These are phyloP conservation scores for Corymbia maculata DNA, from an alignment of 345 rosid genomes.

Conservation along the genomic window DNA sequence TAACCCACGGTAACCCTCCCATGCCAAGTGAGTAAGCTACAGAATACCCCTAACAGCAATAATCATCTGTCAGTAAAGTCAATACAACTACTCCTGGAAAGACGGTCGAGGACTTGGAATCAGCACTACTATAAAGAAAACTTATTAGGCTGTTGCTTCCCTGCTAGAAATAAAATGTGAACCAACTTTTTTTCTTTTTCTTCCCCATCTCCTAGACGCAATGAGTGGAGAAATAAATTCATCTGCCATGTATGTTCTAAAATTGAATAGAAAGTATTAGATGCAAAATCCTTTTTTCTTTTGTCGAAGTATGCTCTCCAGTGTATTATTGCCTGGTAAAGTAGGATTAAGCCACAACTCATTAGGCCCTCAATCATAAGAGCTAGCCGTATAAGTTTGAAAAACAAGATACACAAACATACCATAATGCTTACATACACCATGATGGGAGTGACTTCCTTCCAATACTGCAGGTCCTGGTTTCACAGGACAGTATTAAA, in stretches of 20 bases:
- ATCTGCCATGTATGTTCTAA: neutral
- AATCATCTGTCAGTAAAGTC: neutral
- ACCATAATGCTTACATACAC: neutral
- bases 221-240: neutral
- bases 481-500: neutral
- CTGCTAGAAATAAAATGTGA: neutral
- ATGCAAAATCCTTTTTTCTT: neutral
- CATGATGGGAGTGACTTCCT: neutral
- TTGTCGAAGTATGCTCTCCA: neutral
- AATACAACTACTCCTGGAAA: neutral
- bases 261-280: neutral
- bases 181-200: neutral
- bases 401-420: neutral
- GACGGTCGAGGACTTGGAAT: neutral
- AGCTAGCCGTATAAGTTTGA: neutral
- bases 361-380: neutral
- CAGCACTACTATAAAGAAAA: neutral
- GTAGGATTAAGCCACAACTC: neutral
- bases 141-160: neutral
- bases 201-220: neutral
- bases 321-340: neutral
- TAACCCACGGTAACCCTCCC: neutral
- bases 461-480: neutral
- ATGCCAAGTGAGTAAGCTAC: conserved; percentile 1
- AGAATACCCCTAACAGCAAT: conserved; percentile 18